phyloP scores from a whole-genome alignment of 345 rosid genomes.

The Trapa bicornis region DNA sequence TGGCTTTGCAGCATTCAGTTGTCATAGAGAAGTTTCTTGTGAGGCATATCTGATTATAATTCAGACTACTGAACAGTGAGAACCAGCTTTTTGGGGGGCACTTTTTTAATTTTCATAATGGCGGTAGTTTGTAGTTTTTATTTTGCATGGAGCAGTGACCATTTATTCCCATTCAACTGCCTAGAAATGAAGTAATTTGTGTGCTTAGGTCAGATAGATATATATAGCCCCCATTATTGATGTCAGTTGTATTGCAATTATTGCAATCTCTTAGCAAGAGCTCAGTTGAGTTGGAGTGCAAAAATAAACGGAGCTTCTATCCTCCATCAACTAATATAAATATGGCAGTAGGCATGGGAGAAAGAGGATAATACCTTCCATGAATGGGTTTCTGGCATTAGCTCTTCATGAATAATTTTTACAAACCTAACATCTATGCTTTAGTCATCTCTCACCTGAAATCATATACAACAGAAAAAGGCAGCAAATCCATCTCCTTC shows the following conservation, averaged over 20 bases:
- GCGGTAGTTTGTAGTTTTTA: not conserved
- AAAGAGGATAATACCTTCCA: too few relatives aligned
- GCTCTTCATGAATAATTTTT: too few relatives aligned
- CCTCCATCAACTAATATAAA: too few relatives aligned
- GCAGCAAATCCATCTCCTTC: too few relatives aligned
- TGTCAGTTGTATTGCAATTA: not conserved
- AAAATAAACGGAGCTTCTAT: too few relatives aligned
- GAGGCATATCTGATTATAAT: slow-evolving; percentile 35
- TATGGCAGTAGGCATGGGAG: too few relatives aligned
- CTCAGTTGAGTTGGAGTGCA: not conserved
- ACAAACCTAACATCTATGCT: too few relatives aligned
- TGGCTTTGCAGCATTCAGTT: slow-evolving; percentile 90
- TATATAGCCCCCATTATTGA: not conserved
- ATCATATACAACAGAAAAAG: too few relatives aligned
- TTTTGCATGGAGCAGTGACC: not conserved
- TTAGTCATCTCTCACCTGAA: too few relatives aligned
- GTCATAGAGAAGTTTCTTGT: slow-evolving; percentile 90
- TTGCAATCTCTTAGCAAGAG: not conserved
- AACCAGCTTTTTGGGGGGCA: not conserved
- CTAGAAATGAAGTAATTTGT: not conserved
- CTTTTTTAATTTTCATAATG: not conserved
- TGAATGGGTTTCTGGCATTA: too few relatives aligned
- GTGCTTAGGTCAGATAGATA: not conserved
- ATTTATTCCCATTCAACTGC: not conserved
- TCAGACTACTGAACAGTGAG: too few relatives aligned